Evolutionary conservation across 192 early-diverging fungal species (phyloP).

Genomic region (Ambispora gerdemannii): DNA sequence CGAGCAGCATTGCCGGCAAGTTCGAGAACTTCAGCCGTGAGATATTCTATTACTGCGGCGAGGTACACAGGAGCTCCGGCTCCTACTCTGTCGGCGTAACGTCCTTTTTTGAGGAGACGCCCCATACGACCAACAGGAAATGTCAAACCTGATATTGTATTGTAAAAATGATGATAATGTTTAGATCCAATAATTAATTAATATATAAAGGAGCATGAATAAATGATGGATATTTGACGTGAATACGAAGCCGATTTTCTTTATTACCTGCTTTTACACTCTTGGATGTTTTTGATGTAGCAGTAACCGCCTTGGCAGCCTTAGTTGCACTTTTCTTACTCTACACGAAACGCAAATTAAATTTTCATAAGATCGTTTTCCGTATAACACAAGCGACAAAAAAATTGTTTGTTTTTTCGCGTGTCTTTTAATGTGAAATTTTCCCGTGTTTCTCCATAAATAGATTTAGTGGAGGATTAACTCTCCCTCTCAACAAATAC

Average conservation of each 20-base stretch:
- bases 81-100: constrained; percentile 38
- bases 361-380: too few relatives aligned
- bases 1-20: constrained; percentile 40
- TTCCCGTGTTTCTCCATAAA: too few relatives aligned
- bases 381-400: too few relatives aligned
- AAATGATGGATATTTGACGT: too few relatives aligned
- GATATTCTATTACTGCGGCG: constrained; percentile 36
- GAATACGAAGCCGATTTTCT: background rate
- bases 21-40: constrained; percentile 38
- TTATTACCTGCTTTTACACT: constrained; percentile 19
- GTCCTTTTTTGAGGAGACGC: constrained; percentile 38
- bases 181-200: too few relatives aligned
- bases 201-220: constrained; percentile 1
- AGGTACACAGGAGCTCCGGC: constrained; percentile 39
- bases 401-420: too few relatives aligned
- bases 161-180: too few relatives aligned
- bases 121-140: constrained; percentile 37
- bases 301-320: background rate
- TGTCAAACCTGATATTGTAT: too few relatives aligned
- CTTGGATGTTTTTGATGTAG: constrained; percentile 15
- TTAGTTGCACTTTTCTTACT: constrained; percentile 2
- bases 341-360: too few relatives aligned
- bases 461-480: too few relatives aligned
- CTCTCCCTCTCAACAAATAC: too few relatives aligned
- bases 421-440: too few relatives aligned